A percentile compares a stretch with the other conserved stretches of the same genome.
Evolutionary conservation across 495 filamentous ascomycete species (phyloP).

Genomic region (Clavariopsis aquatica): DNA sequence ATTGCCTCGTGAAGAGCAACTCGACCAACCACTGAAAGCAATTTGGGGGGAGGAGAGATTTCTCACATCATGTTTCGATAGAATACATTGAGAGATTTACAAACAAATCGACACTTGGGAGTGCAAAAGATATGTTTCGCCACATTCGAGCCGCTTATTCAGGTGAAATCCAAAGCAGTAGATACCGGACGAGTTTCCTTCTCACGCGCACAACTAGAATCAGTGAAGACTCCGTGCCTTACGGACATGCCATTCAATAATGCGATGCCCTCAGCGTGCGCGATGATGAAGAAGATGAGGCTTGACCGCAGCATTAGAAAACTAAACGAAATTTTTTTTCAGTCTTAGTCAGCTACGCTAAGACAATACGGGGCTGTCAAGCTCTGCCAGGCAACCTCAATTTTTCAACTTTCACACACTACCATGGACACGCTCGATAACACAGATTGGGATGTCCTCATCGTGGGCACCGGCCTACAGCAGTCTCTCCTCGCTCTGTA

Average conservation of each 20-base stretch:
- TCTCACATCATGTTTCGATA: too few species aligned
- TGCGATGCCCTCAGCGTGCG: slow-evolving; percentile 36
- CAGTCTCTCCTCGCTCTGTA: slow-evolving; percentile 94
- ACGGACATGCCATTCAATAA: slow-evolving; percentile 44
- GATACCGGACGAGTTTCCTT: slow-evolving; percentile 84
- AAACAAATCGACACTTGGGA: not conserved
- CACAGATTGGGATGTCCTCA: slow-evolving; percentile 86
- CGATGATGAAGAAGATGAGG: slow-evolving; percentile 24
- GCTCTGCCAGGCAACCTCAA: slow-evolving; percentile 18
- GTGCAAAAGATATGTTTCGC: slow-evolving; percentile 40
- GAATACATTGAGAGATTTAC: not conserved
- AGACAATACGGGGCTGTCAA: not conserved
- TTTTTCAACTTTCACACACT: slow-evolving; percentile 34
- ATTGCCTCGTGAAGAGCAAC: too few species aligned
- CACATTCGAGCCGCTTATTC: slow-evolving; percentile 76
- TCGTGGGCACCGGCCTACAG: slow-evolving; percentile 83
- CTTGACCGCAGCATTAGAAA: not conserved
- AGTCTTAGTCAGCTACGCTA: slow-evolving; percentile 34
- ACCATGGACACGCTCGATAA: slow-evolving; percentile 78
- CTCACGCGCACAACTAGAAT: slow-evolving; percentile 67
- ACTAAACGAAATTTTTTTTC: not conserved
- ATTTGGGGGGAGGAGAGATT: too few species aligned
- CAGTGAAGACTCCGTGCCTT: slow-evolving; percentile 68
- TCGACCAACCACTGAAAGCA: too few species aligned
- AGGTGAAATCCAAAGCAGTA: slow-evolving; percentile 83